Conservation (phyloP, 2,329 filamentous ascomycete species). For the Colletotrichum chlorophyti region DNA sequence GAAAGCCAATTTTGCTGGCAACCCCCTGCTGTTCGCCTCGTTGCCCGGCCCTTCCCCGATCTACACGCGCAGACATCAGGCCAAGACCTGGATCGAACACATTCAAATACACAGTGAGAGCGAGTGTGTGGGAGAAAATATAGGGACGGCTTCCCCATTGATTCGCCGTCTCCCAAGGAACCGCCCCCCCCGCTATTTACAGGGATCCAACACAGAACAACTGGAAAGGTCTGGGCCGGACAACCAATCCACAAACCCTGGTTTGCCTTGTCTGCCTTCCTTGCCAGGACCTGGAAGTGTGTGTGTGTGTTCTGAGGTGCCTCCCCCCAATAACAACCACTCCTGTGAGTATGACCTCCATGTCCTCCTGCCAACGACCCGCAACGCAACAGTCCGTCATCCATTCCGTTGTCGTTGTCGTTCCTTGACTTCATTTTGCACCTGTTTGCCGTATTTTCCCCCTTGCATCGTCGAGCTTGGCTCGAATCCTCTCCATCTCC, state of each 20-base stretch:
- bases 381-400: conserved; percentile 10
- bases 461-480: background rate
- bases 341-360: conserved; percentile 29
- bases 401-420: conserved; percentile 14
- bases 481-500: background rate
- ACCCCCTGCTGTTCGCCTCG: conserved; percentile 22
- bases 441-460: background rate
- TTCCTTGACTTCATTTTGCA: background rate
- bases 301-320: too few species aligned
- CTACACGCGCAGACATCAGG: conserved; percentile 18
- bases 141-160: conserved; percentile 21
- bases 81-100: conserved; percentile 19
- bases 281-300: conserved; percentile 12
- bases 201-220: conserved; percentile 27
- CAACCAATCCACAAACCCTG: conserved; percentile 29
- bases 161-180: conserved; percentile 31
- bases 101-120: too few species aligned
- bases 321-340: conserved; percentile 30
- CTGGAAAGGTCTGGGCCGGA: too few species aligned
- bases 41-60: conserved; percentile 7
- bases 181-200: conserved; percentile 27
- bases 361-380: conserved; percentile 4
- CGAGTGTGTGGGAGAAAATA: too few species aligned
- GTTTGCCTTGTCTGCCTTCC: too few species aligned
- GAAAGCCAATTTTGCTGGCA: conserved; percentile 15